Base-by-base conservation (phyloP, 2,329 filamentous ascomycete species). In the Colletotrichum spaethianum region DNA sequence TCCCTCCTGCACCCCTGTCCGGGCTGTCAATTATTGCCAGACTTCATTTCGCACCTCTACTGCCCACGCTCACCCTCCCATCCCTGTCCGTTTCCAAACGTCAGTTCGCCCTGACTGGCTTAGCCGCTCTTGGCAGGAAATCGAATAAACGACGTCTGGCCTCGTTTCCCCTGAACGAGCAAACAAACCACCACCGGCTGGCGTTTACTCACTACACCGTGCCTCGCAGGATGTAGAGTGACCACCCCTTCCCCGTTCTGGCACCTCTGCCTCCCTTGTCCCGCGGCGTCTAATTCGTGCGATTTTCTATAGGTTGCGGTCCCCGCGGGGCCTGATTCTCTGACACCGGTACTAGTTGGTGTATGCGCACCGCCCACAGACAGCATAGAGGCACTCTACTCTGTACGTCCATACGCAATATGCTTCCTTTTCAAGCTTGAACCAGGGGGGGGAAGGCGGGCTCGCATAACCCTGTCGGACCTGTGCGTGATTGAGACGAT, bases 141-240 rank as follows among this genome's bases (percentile, higher is more conserved):
- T 62, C 48, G 56, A 44, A 20, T 40, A 67, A 57, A 62, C 31
- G 38, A 28, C 67, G 66, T 62, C 67, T 70, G 53, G 61, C n/a
- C 63, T 61, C 63, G 63, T 70, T 70, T 70, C 67, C 38, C 48
- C 63, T 70, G 52, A 33, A 63, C 63, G 38, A 60, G 18, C 28
- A 55, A 68, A 63, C 48, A 50, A 62, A 50, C 63, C 67, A 67
- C 63, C 55, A 46, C 38, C n/a, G 14, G 6, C n/a, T n/a, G n/a
- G n/a, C n/a, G n/a, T n/a, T n/a, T n/a, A n/a, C n/a, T n/a, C n/a
- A n/a, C n/a, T n/a, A n/a, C n/a, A n/a, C n/a, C n/a, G n/a, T n/a
- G n/a, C n/a, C n/a, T n/a, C n/a, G n/a, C n/a, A n/a, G n/a, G n/a
- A n/a, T n/a, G n/a, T n/a, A n/a, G n/a, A n/a, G n/a, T n/a, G n/a